Evolutionary conservation across 306 rosid species (phyloP).

Genomic region (Lathyrus tuberosus): DNA sequence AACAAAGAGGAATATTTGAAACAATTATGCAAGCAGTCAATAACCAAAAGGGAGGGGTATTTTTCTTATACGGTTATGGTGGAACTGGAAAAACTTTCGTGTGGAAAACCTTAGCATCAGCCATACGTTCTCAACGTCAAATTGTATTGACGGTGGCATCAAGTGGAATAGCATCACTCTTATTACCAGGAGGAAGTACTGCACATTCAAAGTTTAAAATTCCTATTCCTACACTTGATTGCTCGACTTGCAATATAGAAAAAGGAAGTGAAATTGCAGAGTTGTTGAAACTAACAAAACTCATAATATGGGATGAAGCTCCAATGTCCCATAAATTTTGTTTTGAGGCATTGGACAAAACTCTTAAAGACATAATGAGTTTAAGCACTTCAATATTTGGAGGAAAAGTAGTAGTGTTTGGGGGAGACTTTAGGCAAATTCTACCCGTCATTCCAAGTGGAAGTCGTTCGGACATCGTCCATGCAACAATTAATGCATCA

Average conservation of each 20-base stretch:
- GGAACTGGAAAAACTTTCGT: conserved; percentile 25
- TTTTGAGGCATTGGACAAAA: conserved; percentile 29
- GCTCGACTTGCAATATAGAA: conserved; percentile 5
- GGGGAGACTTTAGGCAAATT: conserved; percentile 29
- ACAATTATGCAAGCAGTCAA: conserved; percentile 23
- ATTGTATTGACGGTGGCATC: conserved; percentile 22
- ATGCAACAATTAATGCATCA: conserved; percentile 18
- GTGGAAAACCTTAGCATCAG: conserved; percentile 34
- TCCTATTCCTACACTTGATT: conserved; percentile 7
- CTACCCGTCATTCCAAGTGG: conserved; percentile 11
- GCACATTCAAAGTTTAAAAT: conserved; percentile 14
- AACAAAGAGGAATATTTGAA: conserved; percentile 25
- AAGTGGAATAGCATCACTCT: conserved; percentile 29
- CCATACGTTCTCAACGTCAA: conserved; percentile 17
- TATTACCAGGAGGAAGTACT: conserved; percentile 23
- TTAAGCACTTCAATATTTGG: conserved; percentile 13
- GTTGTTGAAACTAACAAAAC: conserved; percentile 2
- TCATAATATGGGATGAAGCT: conserved; percentile 31
- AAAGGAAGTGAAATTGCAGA: conserved; percentile 24
- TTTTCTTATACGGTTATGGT: conserved; percentile 16
- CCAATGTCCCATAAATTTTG: conserved; percentile 21
- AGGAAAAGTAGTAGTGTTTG: conserved; percentile 20
- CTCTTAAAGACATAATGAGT: conserved; percentile 15
- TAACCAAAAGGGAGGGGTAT: conserved; percentile 9
- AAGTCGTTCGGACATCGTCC: conserved; percentile 12